phyloP scores from a whole-genome alignment of 305 asterid species.

The Fraxinus paxiana region DNA sequence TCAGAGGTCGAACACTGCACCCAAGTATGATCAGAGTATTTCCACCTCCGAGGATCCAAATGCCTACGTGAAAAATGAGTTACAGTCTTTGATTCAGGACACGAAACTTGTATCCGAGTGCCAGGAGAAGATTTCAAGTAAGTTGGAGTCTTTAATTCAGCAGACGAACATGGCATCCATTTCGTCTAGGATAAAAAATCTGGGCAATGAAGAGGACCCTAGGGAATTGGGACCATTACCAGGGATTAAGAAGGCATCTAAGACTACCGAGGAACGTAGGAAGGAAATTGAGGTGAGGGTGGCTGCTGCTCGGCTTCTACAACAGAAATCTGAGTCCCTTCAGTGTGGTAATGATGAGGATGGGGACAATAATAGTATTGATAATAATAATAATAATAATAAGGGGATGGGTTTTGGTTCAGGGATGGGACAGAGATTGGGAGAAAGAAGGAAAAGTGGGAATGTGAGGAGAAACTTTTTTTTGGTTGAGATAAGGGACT shows the following conservation, averaged over 20 bases:
- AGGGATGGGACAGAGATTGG: constrained; percentile 50
- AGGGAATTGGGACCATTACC: constrained; percentile 81
- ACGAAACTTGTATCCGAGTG: constrained; percentile 25
- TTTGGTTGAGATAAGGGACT: constrained; percentile 66
- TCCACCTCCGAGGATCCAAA: neutral
- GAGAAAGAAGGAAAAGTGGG: constrained; percentile 63
- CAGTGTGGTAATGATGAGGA: constrained; percentile 34
- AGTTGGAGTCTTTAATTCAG: constrained; percentile 69
- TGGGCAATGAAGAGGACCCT: constrained; percentile 81
- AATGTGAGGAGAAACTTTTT: constrained; percentile 39
- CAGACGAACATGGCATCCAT: constrained; percentile 69
- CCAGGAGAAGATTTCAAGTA: constrained; percentile 59
- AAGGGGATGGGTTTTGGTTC: constrained; percentile 51
- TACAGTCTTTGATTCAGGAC: neutral
- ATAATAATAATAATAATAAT: constrained; percentile 31
- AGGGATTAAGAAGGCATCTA: constrained; percentile 73
- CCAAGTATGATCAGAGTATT: neutral
- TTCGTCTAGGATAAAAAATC: constrained; percentile 82
- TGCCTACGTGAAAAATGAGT: neutral
- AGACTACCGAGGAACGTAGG: constrained; percentile 85
- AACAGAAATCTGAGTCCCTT: constrained; percentile 66
- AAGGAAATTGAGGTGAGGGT: constrained; percentile 92
- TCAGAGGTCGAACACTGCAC: neutral
- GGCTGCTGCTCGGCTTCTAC: constrained; percentile 86
- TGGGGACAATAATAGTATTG: constrained; percentile 33